Evolutionary conservation across 495 filamentous ascomycete species (phyloP), one percentile per base, ranked within the genome.

Genomic region (Penicillium bovifimosum): DNA sequence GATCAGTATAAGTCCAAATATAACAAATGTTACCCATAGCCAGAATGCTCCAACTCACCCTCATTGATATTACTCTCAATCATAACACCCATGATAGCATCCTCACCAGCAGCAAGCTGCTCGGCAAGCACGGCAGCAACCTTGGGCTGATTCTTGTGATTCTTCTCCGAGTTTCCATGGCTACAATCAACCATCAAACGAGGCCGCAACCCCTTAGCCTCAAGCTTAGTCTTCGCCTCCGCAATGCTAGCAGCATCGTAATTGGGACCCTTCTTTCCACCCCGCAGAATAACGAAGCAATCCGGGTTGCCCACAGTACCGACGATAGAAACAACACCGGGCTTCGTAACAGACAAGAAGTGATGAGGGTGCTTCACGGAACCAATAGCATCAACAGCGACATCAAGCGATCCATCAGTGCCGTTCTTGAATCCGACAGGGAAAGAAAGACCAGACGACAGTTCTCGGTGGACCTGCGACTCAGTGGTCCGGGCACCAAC

Each of bases 381-480:
- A 48, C 91, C 92, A 71, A 97, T 96, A 41, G 95, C 95, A 73
- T 99, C 95, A 53, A 99, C 87, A 1, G 95, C 91, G 2, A 97
- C 89, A 51, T 85, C 82, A 33, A 97, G 71, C 1, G 86, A 85
- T 16, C 95, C 95, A 67, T 99, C 95, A 26, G 95, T 99, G 50
- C 95, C 95, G 68, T 99, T 99, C 80, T 99, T 99, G 84, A 99
- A 99, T 36, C 95, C 95, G 10, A 99, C 90, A 2, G 95, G 93
- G 83, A 97, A 99, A 46, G 86, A 91, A 17, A 97, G 72, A 59
- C 95, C 95, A 34, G 88, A 95, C 1, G 95, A 92, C 58, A 99
- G 70, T 65, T 99, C 95, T 38, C 95, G 83, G 69, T 99, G 95
- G 50, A 99, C 76, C 71, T 99, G 95, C 34, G 83, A 88, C 69